Conservation (phyloP, 2,329 filamentous ascomycete species). For the Xylaria arbuscula region DNA sequence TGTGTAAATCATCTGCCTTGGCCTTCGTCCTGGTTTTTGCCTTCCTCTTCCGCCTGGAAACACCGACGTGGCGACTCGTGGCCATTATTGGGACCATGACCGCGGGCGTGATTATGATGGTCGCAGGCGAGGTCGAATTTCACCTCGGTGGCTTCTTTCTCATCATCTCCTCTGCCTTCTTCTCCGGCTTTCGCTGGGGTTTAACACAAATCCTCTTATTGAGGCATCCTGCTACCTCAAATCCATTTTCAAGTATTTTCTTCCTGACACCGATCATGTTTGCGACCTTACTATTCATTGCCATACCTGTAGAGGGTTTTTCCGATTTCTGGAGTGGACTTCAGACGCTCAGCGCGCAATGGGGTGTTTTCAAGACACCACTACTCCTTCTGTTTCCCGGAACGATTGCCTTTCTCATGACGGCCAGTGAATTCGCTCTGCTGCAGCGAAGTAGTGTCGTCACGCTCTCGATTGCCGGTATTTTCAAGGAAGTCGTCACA, state of each 20-base stretch:
- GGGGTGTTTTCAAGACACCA: conserved; percentile 74
- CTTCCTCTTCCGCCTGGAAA: conserved; percentile 91
- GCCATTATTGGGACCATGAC: conserved; percentile 94
- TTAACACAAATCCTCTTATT: conserved; percentile 96
- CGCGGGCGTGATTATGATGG: conserved; percentile 95
- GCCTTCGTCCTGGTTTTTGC: conserved; percentile 96
- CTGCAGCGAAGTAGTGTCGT: conserved; percentile 96
- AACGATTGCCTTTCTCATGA: conserved; percentile 94
- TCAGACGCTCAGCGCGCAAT: conserved; percentile 69
- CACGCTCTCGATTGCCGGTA: conserved; percentile 94
- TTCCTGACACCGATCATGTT: conserved; percentile 99
- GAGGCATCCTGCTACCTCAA: conserved; percentile 92
- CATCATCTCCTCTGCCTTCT: conserved; percentile 92
- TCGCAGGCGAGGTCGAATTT: conserved; percentile 93
- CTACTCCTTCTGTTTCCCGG: conserved; percentile 89
- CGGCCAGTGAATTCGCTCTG: conserved; percentile 92
- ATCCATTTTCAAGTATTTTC: conserved; percentile 97
- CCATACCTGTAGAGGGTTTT: conserved; percentile 87
- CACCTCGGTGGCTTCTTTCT: conserved; percentile 87
- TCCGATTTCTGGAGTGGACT: conserved; percentile 74
- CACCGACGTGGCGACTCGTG: conserved; percentile 85
- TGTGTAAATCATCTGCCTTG: conserved; percentile 98
- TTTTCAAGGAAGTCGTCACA: conserved; percentile 98
- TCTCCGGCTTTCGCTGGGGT: conserved; percentile 97
- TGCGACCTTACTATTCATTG: conserved; percentile 79